Conservation (phyloP, 140 eudicot species). For the Oenanthe javanica region DNA sequence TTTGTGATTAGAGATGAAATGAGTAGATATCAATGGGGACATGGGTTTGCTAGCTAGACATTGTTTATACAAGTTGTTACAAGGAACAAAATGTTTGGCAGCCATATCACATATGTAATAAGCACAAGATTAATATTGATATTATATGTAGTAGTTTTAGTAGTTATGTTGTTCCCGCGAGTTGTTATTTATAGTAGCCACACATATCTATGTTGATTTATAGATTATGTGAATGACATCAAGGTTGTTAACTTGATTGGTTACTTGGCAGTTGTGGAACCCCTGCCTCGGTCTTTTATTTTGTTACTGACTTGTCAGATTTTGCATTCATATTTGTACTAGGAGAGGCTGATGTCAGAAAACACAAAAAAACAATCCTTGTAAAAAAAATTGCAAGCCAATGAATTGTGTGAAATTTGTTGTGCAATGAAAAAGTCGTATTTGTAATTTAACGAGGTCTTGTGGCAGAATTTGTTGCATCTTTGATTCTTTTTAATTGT, state of each 20-base stretch:
- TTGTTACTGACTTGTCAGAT: background rate
- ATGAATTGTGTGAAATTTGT: no score
- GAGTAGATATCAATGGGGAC: slow-evolving; percentile 19
- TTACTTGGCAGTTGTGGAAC: slow-evolving; percentile 1
- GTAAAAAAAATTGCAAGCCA: no score
- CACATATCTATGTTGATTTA: background rate
- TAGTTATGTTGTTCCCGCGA: slow-evolving; percentile 5
- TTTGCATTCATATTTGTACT: background rate
- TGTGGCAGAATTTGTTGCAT: no score
- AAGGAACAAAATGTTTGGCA: slow-evolving; percentile 19
- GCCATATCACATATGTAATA: slow-evolving; percentile 17
- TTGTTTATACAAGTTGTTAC: slow-evolving; percentile 17
- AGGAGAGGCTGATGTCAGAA: no score
- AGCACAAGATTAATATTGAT: background rate
- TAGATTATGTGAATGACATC: background rate
- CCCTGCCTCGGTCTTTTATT: background rate
- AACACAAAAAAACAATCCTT: no score
- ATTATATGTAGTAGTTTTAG: background rate
- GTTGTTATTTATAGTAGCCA: background rate
- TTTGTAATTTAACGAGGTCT: no score
- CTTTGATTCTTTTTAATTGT: no score
- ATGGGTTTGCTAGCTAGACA: slow-evolving; percentile 15
- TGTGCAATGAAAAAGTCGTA: no score
- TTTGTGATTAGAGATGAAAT: slow-evolving; percentile 12
- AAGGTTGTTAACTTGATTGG: background rate